Evolutionary conservation across 257 asterid species (phyloP).

Genomic region (Salvia splendens): DNA sequence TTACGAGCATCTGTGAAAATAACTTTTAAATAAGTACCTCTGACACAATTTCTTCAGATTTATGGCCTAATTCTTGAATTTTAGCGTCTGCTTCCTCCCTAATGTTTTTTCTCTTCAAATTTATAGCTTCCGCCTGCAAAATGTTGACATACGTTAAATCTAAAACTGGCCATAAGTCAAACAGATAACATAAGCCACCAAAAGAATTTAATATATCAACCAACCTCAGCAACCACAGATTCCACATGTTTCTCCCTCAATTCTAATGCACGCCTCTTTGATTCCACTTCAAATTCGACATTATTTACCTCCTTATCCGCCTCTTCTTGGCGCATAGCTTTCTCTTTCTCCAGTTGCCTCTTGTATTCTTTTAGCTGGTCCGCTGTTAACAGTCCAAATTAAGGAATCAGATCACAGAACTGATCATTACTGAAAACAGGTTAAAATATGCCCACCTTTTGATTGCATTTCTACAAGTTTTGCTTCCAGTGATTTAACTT

Average conservation of each 20-base stretch:
- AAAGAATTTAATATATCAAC: constrained; percentile 23
- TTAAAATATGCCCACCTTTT: constrained; percentile 48
- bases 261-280: constrained; percentile 54
- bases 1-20: neutral
- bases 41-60: constrained; percentile 60
- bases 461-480: constrained; percentile 61
- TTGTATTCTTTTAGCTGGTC: constrained; percentile 59
- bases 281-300: constrained; percentile 61
- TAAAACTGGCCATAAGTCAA: constrained; percentile 16
- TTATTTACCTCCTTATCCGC: constrained; percentile 58
- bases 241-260: constrained; percentile 66
- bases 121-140: constrained; percentile 56
- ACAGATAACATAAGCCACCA: neutral
- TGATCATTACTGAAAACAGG: constrained; percentile 27
- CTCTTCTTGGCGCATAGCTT: constrained; percentile 44
- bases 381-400: constrained; percentile 41
- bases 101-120: constrained; percentile 42
- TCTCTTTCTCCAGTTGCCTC: constrained; percentile 66
- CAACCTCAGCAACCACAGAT: constrained; percentile 65
- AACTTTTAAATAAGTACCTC: constrained; percentile 45
- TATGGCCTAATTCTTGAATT: constrained; percentile 47
- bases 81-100: constrained; percentile 63
- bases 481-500: constrained; percentile 70
- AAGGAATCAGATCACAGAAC: constrained; percentile 14
- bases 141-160: constrained; percentile 20